Base-by-base conservation (phyloP, 148 eudicot species). In the Rhododendron molle region DNA sequence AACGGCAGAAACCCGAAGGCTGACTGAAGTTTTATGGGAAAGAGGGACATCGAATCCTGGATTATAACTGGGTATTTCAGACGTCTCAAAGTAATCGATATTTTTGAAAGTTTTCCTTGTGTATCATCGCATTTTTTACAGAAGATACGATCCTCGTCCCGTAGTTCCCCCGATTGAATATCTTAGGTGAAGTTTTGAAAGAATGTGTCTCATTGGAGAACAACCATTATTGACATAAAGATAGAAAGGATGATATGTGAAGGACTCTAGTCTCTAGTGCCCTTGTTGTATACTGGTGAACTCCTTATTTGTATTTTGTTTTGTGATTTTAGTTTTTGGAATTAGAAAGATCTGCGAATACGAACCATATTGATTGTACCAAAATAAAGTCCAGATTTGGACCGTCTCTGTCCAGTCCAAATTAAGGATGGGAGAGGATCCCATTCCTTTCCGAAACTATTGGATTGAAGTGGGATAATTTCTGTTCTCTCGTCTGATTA, bases 1-100 rank as follows among this genome's bases (percentile, higher is more conserved):
- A 90, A 87, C 30, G 88, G 84, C 85, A 89, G 69, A 83, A 85
- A 56, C 54, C 52, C 84, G 82, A 85, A 88, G 85, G 38, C 58
- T 7, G 89, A 90, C 54, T 92, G 86, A 85, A 65, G 12, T 36
- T 3, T 16, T 13, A 44, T 12, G 6, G 1, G 15, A 8, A 0
- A 83, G 50, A 18, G 43, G 83, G 73, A 46, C 62, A n/a, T 77
- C 28, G 3, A 13, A 21, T 43, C 54, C 38, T 1, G 16, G 36
- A 69, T 3, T 30, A 28, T 69, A 28, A 28, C 14, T 3, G 26
- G 26, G 69, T 21, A 60, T 60, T 60, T 23, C 1, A 4, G 69
- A 60, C 11, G 0, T 7, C 69, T 60, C 69, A 60, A 60, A 60
- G 26, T 67, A 11, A 26, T 11, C 0, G 15, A 0, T 9, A 1